These are phyloP conservation scores for Neocucurbitaria cava DNA, from an alignment of 2,329 filamentous ascomycete species.

Conservation along the genomic window DNA sequence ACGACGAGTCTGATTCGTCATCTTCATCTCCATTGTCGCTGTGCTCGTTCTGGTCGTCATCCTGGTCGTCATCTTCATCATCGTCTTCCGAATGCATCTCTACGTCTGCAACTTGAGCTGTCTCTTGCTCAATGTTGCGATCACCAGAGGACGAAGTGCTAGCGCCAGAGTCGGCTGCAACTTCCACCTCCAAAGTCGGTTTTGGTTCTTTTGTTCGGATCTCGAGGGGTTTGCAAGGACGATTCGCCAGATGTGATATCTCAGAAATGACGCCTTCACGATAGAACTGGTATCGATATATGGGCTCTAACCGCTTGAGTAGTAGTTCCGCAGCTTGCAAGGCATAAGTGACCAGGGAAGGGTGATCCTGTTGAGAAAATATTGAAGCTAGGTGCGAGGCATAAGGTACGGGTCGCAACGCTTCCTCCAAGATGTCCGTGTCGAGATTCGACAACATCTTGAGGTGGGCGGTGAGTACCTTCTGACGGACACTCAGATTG, in stretches of 20 bases:
- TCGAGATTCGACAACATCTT: constrained; percentile 99
- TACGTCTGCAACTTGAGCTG: constrained; percentile 60
- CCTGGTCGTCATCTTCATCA: constrained; percentile 61
- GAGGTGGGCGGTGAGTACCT: constrained; percentile 91
- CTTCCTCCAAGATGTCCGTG: constrained; percentile 80
- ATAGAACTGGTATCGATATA: constrained; percentile 97
- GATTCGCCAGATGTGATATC: constrained; percentile 78
- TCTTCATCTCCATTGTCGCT: constrained; percentile 67
- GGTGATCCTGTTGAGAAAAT: constrained; percentile 91
- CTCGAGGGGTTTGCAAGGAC: constrained; percentile 45
- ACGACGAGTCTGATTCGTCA: constrained; percentile 71
- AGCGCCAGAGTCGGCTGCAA: constrained; percentile 29
- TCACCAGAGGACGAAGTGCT: constrained; percentile 34
- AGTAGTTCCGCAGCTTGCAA: constrained; percentile 90
- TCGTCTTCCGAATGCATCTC: constrained; percentile 61
- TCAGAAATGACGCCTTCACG: constrained; percentile 94
- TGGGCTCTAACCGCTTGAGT: constrained; percentile 79
- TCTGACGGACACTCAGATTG: constrained; percentile 91
- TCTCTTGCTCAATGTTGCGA: constrained; percentile 50
- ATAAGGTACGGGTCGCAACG: constrained; percentile 86
- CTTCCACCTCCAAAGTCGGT: constrained; percentile 31
- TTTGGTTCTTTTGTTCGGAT: constrained; percentile 37
- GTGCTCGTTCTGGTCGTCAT: constrained; percentile 63
- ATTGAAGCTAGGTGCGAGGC: constrained; percentile 96
- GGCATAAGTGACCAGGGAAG: constrained; percentile 82